Evolutionary conservation across 805 yeast species (phyloP), one percentile per base, ranked within the genome.

Genomic region (Candida silvicultrix): DNA sequence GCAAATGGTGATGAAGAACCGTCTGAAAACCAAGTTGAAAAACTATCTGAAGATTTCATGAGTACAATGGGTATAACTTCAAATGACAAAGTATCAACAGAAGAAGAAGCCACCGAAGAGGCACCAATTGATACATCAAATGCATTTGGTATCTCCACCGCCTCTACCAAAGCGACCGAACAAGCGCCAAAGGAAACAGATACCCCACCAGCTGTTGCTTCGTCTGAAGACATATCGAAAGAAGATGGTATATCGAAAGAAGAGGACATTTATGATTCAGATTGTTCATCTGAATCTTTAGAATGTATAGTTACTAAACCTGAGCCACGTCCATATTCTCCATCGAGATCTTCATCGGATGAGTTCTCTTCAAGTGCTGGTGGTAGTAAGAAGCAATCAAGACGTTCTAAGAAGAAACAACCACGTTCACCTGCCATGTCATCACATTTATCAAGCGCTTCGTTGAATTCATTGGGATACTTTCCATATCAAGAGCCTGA

Each of bases 61-160:
- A 21, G 21, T 21, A 8, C 22, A 10, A 20, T 37, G 39, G 37
- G 37, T 18, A 34, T 34, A 34, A 34, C 37, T 16, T 34, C 37
- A 34, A 35, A 35, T 37, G 18, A 37, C 21, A 44, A 45, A 9
- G 23, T 29, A 52, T 23, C 25, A 23, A 23, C 9, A 23, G 5
- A 42, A 9, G 42, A 5, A 11, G 37, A 40, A 25, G 28, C 40
- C 1, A n/a, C 18, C 3, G 11, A 25, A 11, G 41, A 28, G 15
- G n/a, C 18, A 2, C 12, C 44, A 3, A 37, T 47, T 29, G 48
- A 37, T 16, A 20, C 29, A 11, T 35, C 38, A 18, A 35, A 46
- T 42, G 55, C 56, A 12, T 52, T 56, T 46, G 59, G 59, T 16
- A 54, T 52, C n/a, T 48, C 57, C 5, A 38, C 49, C 6, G 40